These are phyloP conservation scores for Ascochyta viciae-villosae DNA, from an alignment of 2,329 filamentous ascomycete species.

Conservation along the genomic window DNA sequence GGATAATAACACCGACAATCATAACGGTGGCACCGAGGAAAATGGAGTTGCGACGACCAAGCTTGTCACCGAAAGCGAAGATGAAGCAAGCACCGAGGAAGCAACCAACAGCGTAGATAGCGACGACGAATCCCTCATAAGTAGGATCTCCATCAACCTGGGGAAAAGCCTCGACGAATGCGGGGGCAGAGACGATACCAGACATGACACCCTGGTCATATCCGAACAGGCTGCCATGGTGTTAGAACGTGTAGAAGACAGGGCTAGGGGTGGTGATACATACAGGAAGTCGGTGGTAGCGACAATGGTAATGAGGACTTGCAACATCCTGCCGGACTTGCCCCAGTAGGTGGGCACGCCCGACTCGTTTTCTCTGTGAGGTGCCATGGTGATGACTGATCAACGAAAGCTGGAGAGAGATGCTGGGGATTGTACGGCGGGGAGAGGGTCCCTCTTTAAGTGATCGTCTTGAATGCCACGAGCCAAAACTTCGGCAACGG, in stretches of 20 bases:
- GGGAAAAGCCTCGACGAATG: conserved; percentile 47
- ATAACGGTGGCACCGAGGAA: conserved; percentile 52
- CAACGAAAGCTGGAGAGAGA: conserved; percentile 28
- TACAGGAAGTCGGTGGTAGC: conserved; percentile 55
- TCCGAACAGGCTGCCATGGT: conserved; percentile 48
- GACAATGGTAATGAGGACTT: conserved; percentile 50
- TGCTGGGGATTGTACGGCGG: conserved; percentile 28
- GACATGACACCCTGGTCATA: conserved; percentile 56
- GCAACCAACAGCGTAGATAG: conserved; percentile 61
- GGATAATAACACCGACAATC: conserved; percentile 52
- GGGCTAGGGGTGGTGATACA: too few species aligned
- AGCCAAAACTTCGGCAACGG: conserved; percentile 24
- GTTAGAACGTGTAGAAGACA: too few species aligned
- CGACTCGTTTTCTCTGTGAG: conserved; percentile 31
- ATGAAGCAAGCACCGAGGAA: conserved; percentile 51
- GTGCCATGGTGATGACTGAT: conserved; percentile 32
- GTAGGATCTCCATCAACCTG: conserved; percentile 46
- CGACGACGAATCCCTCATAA: conserved; percentile 56
- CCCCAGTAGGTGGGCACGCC: conserved; percentile 42
- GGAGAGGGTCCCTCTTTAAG: conserved; percentile 35
- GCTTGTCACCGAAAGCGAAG: conserved; percentile 48
- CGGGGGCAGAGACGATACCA: conserved; percentile 50
- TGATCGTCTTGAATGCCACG: conserved; percentile 25
- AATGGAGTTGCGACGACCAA: conserved; percentile 54
- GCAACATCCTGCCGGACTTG: conserved; percentile 38